Percentiles rank a stretch among this genome's conserved stretches.
These are phyloP conservation scores for Oidium heveae DNA, from an alignment of 2,329 filamentous ascomycete genomes.

Conservation along the genomic window DNA sequence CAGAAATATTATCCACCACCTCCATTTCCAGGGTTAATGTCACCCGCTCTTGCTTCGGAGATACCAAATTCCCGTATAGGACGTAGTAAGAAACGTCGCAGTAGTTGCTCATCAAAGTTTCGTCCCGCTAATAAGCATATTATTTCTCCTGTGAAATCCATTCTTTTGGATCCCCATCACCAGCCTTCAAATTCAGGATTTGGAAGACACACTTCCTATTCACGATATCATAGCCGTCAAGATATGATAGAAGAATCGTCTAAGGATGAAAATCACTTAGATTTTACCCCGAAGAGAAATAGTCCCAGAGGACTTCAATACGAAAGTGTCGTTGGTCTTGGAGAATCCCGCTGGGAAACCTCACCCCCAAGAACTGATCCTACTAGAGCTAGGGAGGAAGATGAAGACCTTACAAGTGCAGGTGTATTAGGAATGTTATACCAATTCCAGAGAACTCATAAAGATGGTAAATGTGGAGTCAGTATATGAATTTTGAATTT, in stretches of 20 bases:
- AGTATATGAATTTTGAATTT: slow-evolving; percentile 11
- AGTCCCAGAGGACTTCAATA: slow-evolving; percentile 11
- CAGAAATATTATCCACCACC: slow-evolving; percentile 51
- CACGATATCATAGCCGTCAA: slow-evolving; percentile 21
- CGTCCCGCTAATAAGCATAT: slow-evolving; percentile 14
- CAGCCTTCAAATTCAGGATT: slow-evolving; percentile 31
- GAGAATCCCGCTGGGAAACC: slow-evolving; percentile 22
- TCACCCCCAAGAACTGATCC: slow-evolving; percentile 12
- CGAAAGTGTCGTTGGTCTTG: slow-evolving; percentile 9
- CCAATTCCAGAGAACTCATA: slow-evolving; percentile 39
- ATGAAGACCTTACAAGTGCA: slow-evolving; percentile 22
- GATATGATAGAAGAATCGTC: slow-evolving; percentile 30
- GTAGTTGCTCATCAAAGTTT: slow-evolving; percentile 21
- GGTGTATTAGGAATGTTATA: slow-evolving; percentile 40
- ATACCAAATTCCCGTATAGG: slow-evolving; percentile 26
- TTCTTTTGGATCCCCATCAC: slow-evolving; percentile 51
- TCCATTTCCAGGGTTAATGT: slow-evolving; percentile 45
- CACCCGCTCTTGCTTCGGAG: slow-evolving; percentile 29
- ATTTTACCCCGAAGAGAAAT: slow-evolving; percentile 3
- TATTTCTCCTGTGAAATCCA: slow-evolving; percentile 37
- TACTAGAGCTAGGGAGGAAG: slow-evolving; percentile 19
- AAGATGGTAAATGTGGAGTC: slow-evolving; percentile 19
- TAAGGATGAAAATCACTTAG: slow-evolving; percentile 19
- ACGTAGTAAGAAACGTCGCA: slow-evolving; percentile 19
- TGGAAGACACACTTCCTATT: slow-evolving; percentile 21